Base-by-base conservation (phyloP, 495 filamentous ascomycete species). In the Rhypophila decipiens region DNA sequence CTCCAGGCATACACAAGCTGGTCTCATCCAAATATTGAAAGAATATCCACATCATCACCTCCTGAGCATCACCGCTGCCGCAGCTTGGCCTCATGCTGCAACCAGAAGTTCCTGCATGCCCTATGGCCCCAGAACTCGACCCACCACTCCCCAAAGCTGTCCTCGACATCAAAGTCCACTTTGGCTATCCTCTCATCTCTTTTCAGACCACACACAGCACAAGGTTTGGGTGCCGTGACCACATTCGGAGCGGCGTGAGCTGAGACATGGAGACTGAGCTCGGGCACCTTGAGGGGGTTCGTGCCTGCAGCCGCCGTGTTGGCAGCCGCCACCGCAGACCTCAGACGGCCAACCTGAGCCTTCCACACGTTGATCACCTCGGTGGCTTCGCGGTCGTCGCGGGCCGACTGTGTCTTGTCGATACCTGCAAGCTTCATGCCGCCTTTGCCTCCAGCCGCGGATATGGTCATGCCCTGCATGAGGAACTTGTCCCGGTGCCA, bases 101-200 rank as follows among this genome's bases (percentile, higher is more conserved):
- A 68, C 93, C 93, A 98, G 56, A 95, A 96, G 46, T 77, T 78
- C 58, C 77, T 76, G 65, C 93, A 98, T 44, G 78, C 78, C 13
- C 81, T 67, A 69, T 95, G 85, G 0, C 85, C 83, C 88, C 88
- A 94, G 64, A 90, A 83, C 29, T 94, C 87, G 12, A 85, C 74
- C 93, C 93, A 98, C 88, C 88, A 96, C 66, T 96, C 90, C 33
- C 87, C 88, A 70, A 95, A 90, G 63, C 83, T 88, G 68, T 96
- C 93, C 52, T 88, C 79, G 17, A 94, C 84, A 45, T 80, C 71
- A 22, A 83, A 71, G 63, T 96, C 90, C 23, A 95, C 71, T 53
- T 77, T 82, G 2, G 71, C 61, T 17, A 96, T 69, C 29, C 90
- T 73, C 69, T 98, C 93, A 37, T 94, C 86, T 54, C 90, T 70